Evolutionary conservation across 495 filamentous ascomycete species (phyloP).

Genomic region (Hypoxylon fragiforme): DNA sequence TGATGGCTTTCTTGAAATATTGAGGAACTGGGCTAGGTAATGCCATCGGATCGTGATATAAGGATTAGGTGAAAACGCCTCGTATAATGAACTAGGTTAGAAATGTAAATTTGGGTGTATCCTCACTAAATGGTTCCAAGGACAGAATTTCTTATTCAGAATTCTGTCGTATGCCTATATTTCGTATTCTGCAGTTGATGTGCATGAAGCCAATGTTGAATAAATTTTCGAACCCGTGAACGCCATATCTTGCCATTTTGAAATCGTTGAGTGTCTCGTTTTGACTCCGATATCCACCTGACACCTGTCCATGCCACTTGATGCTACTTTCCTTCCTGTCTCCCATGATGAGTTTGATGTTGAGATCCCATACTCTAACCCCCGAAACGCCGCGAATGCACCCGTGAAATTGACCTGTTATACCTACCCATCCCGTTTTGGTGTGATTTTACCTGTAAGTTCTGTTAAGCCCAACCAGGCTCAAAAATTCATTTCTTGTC

Average conservation of each 20-base stretch:
- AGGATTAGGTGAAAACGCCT: no score
- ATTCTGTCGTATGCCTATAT: no score
- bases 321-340: neutral
- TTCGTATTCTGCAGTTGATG: slow-evolving; percentile 23
- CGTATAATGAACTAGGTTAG: no score
- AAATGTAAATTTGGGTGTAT: no score
- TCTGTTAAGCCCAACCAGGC: slow-evolving; percentile 68
- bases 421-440: neutral
- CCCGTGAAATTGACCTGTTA: neutral
- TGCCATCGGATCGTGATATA: no score
- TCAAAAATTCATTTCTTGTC: slow-evolving; percentile 92
- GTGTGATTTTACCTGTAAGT: slow-evolving; percentile 31
- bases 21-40: no score
- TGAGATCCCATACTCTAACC: slow-evolving; percentile 34
- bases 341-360: slow-evolving; percentile 36
- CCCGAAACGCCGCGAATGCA: slow-evolving; percentile 25
- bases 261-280: slow-evolving; percentile 27
- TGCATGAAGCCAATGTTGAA: slow-evolving; percentile 27
- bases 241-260: slow-evolving; percentile 7
- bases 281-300: slow-evolving; percentile 15
- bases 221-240: slow-evolving; percentile 6
- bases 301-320: no score
- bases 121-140: no score
- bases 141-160: no score
- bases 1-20: no score